Evolutionary conservation across 345 rosid species (phyloP).

Genomic region (Eucalyptus fibrosa): DNA sequence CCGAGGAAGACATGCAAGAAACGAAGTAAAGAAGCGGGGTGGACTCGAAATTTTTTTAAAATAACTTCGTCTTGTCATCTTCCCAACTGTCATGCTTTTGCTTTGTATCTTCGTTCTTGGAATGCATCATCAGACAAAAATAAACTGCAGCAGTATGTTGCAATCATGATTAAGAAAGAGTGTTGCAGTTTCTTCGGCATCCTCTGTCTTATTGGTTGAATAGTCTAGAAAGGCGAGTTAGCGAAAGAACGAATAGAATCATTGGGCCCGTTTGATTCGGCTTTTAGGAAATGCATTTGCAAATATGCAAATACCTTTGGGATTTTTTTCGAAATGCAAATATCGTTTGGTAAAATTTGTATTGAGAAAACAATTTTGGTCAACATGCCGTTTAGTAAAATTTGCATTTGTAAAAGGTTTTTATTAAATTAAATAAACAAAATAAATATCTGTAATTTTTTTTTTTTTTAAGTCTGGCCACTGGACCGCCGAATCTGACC

Average conservation of each 20-base stretch:
- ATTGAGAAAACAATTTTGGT: too few relatives aligned
- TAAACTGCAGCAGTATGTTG: neutral
- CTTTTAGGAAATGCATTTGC: too few relatives aligned
- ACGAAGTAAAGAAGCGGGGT: neutral
- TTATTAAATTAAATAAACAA: too few relatives aligned
- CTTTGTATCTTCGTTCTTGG: neutral
- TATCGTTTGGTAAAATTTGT: too few relatives aligned
- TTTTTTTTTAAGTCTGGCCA: too few relatives aligned
- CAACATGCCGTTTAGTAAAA: too few relatives aligned
- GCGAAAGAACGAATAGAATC: neutral
- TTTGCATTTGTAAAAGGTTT: too few relatives aligned
- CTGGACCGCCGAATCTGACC: too few relatives aligned
- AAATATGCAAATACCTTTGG: too few relatives aligned
- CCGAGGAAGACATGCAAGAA: slow-evolving; percentile 6
- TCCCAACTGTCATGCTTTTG: neutral
- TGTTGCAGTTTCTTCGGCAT: neutral
- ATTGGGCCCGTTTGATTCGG: too few relatives aligned
- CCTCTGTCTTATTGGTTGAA: neutral
- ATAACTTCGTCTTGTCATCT: neutral
- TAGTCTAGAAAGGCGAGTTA: neutral
- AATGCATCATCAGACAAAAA: neutral
- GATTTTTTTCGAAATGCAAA: too few relatives aligned
- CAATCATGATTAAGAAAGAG: neutral
- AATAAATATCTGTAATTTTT: too few relatives aligned
- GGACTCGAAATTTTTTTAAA: neutral